Evolutionary conservation across 2,329 filamentous ascomycete species (phyloP).

Genomic region (Sporothrix dimorphospora): DNA sequence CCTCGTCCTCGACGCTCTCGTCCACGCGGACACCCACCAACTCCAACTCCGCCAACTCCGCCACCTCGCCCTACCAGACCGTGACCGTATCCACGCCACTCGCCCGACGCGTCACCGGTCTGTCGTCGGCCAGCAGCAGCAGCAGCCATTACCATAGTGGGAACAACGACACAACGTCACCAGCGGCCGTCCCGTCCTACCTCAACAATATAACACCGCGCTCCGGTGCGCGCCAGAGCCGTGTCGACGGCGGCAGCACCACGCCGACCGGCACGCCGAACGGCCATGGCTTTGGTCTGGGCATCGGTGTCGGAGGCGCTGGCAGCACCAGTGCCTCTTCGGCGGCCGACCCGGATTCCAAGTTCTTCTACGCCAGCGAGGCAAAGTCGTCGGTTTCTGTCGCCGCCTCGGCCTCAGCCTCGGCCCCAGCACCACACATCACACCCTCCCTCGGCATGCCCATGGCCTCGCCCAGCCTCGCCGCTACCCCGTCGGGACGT

Average conservation of each 20-base stretch:
- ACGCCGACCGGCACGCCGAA: slow-evolving; percentile 68
- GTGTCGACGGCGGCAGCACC: slow-evolving; percentile 68
- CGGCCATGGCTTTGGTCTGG: slow-evolving; percentile 44
- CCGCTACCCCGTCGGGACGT: slow-evolving; percentile 42
- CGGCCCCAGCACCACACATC: too few species aligned
- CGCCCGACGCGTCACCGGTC: slow-evolving; percentile 40
- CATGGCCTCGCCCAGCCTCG: background rate
- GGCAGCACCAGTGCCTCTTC: slow-evolving; percentile 34
- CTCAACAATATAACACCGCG: slow-evolving; percentile 77
- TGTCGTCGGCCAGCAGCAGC: slow-evolving; percentile 31
- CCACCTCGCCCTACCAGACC: slow-evolving; percentile 35
- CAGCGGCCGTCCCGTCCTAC: slow-evolving; percentile 61
- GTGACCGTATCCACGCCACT: slow-evolving; percentile 49
- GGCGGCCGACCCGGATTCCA: slow-evolving; percentile 52
- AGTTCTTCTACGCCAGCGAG: slow-evolving; percentile 93
- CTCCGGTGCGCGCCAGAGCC: slow-evolving; percentile 71
- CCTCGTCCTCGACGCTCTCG: slow-evolving; percentile 36
- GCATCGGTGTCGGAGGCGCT: slow-evolving; percentile 39
- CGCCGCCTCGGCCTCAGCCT: background rate
- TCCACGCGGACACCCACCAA: background rate
- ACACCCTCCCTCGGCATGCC: slow-evolving; percentile 27
- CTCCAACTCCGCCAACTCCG: background rate
- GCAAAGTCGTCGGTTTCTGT: slow-evolving; percentile 44
- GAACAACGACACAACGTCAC: slow-evolving; percentile 25
- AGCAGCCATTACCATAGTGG: slow-evolving; percentile 1